These are phyloP conservation scores for Microdochium nivale DNA, from an alignment of 2,329 filamentous ascomycete species.

Conservation along the genomic window DNA sequence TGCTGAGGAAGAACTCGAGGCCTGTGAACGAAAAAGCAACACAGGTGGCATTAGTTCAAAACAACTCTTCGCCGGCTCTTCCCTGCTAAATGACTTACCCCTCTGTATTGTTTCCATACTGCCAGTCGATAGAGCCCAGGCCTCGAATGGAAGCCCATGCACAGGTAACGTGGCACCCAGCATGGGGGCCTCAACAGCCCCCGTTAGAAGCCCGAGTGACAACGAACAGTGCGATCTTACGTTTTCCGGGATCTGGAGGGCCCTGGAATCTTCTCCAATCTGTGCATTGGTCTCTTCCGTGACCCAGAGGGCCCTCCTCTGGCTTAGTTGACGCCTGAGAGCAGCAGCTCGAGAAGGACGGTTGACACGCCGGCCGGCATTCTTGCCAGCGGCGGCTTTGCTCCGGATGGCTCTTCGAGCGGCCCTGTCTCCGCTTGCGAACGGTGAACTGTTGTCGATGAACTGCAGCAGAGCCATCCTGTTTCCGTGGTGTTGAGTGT, in stretches of 20 bases:
- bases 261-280: not conserved
- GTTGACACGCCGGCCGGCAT: conserved; percentile 1
- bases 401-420: conserved; percentile 10
- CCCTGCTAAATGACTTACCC: not conserved
- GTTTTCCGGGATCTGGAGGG: not conserved
- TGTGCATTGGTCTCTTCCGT: too few relatives aligned
- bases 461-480: too few relatives aligned
- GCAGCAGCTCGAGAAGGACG: not conserved
- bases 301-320: not conserved
- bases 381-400: conserved; percentile 12
- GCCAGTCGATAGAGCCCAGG: too few relatives aligned
- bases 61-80: not conserved
- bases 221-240: too few relatives aligned
- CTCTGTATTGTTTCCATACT: too few relatives aligned
- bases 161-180: too few relatives aligned
- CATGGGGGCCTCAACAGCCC: too few relatives aligned
- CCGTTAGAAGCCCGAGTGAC: too few relatives aligned
- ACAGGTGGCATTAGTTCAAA: not conserved
- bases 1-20: not conserved
- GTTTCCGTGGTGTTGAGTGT: too few relatives aligned
- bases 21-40: not conserved
- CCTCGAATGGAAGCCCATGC: too few relatives aligned
- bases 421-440: conserved; percentile 4
- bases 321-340: not conserved
- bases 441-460: conserved; percentile 4